Base-by-base conservation (phyloP, 441 rosid genomes). In the Eugenia klotzschiana region DNA sequence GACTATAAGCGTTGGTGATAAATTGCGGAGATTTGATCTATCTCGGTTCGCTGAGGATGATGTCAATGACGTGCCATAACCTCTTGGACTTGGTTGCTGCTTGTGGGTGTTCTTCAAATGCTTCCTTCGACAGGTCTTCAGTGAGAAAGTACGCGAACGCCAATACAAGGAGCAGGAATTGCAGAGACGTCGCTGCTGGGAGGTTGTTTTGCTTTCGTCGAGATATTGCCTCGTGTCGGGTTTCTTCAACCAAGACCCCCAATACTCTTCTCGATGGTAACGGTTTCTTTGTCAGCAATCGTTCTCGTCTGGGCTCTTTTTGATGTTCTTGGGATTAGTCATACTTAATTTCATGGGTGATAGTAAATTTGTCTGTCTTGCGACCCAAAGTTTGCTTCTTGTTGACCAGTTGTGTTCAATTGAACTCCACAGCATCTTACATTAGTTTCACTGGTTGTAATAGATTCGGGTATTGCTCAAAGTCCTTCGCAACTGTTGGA, bases 41-140 rank as follows among this genome's bases (percentile, higher is more conserved):
- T 69, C 84, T 83, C 85, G 82, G 86, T 40, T 64, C 46, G 83
- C 85, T 86, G 49, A 91, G 90, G 86, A 93, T 89, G 94, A 85
- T 93, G 94, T 90, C 94, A 85, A 57, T 91, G 89, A 87, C 96
- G 69, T 91, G 98, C 88, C 92, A 82, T 54, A 90, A 90, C 79
- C 93, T 93, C 86, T 90, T 92, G 88, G 94, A 92, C 89, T 87
- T 91, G 87, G 89, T 86, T 82, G 88, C 93, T 86, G 88, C 93
- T 86, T 91, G 92, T 83, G 96, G 93, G 43, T 92, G 93, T 84
- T 91, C 94, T 81, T 90, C 89, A 51, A 89, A 87, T 87, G 90
- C 92, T 83, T 88, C 93, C 57, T 84, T 84, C 83, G 90, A 89
- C 81, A 90, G 92, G 85, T 84, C 53, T 82, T 82, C 89, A 22